Percentiles rank a stretch among this genome's conserved stretches.
Evolutionary conservation across 495 filamentous ascomycete genomes (phyloP).

Genomic region (Podospora australis): DNA sequence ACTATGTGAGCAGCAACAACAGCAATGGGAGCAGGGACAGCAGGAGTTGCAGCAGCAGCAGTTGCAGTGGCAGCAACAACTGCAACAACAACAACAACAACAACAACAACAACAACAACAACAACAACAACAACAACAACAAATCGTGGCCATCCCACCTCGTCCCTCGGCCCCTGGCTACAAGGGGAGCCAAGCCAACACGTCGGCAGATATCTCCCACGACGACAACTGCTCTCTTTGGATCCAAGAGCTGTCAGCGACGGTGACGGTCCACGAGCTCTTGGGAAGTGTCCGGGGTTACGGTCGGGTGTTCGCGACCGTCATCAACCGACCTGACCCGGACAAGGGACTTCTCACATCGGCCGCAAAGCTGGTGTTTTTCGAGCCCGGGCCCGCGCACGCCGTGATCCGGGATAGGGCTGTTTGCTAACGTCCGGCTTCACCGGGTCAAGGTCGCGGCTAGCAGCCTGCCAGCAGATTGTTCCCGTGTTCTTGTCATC

Average conservation of each 20-base stretch:
- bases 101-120: too few species aligned
- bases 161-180: too few species aligned
- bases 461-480: not conserved
- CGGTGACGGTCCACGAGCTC: slow-evolving; percentile 18
- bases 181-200: too few species aligned
- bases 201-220: slow-evolving; percentile 23
- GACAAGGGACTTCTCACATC: slow-evolving; percentile 6
- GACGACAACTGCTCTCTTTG: slow-evolving; percentile 29
- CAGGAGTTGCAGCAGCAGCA: too few species aligned
- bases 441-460: not conserved
- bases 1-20: too few species aligned
- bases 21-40: too few species aligned
- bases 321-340: slow-evolving; percentile 21
- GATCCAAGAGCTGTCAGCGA: slow-evolving; percentile 25
- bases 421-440: not conserved
- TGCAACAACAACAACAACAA: too few species aligned
- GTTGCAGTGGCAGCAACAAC: too few species aligned
- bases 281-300: slow-evolving; percentile 20
- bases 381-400: slow-evolving; percentile 15
- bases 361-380: slow-evolving; percentile 35
- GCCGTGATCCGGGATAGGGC: not conserved
- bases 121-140: too few species aligned
- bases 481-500: not conserved
- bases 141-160: too few species aligned
- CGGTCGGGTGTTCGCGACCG: slow-evolving; percentile 27